Conservation (phyloP, 2,329 filamentous ascomycete species). For the Apiospora sp. region DNA sequence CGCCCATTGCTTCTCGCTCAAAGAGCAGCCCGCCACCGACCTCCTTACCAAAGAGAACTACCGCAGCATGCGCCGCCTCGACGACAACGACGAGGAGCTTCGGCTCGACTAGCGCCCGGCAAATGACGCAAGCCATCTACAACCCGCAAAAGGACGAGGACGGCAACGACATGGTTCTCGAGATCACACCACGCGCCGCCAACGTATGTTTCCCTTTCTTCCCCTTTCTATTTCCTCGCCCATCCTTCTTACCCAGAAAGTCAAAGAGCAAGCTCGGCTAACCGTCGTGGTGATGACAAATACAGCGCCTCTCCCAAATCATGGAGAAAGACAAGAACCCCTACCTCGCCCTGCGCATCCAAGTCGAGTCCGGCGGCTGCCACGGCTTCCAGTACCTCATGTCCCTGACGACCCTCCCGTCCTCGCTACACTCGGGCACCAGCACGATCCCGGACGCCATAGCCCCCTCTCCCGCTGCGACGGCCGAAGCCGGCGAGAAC, state of each 20-base stretch:
- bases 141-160: slow-evolving; percentile 85
- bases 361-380: slow-evolving; percentile 92
- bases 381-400: slow-evolving; percentile 99
- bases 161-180: slow-evolving; percentile 82
- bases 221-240: not conserved
- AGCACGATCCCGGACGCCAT: slow-evolving; percentile 37
- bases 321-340: slow-evolving; percentile 78
- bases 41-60: not conserved
- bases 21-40: not conserved
- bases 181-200: slow-evolving; percentile 84
- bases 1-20: not conserved
- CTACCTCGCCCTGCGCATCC: slow-evolving; percentile 85
- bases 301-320: slow-evolving; percentile 77
- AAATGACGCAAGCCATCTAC: slow-evolving; percentile 58
- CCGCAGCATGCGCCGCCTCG: not conserved
- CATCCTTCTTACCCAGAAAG: not conserved
- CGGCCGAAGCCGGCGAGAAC: slow-evolving; percentile 34
- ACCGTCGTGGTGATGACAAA: not conserved
- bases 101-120: slow-evolving; percentile 29
- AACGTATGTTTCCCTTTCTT: slow-evolving; percentile 61
- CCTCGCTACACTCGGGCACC: slow-evolving; percentile 30
- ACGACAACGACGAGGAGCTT: slow-evolving; percentile 16
- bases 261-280: not conserved
- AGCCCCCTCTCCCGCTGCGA: slow-evolving; percentile 27
- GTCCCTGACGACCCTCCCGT: slow-evolving; percentile 75